Conservation (phyloP, 2,329 filamentous ascomycete species). For the Cadophora malorum region DNA sequence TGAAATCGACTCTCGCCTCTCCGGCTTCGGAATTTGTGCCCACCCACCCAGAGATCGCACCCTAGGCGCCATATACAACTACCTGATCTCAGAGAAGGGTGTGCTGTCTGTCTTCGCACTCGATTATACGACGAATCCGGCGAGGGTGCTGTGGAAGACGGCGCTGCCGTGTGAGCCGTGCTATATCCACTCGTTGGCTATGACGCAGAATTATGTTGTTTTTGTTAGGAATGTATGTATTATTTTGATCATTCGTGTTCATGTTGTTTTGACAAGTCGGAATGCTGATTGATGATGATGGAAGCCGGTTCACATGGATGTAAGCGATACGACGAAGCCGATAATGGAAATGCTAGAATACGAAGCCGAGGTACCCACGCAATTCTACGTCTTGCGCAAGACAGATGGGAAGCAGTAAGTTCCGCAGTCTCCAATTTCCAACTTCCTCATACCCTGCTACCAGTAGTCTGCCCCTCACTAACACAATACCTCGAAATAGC, state of each 20-base stretch:
- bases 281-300: too few species aligned
- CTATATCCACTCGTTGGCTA: constrained; percentile 82
- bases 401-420: constrained; percentile 21
- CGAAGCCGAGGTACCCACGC: constrained; percentile 7
- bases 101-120: constrained; percentile 23
- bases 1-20: constrained; percentile 19
- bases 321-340: constrained; percentile 21
- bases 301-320: constrained; percentile 25
- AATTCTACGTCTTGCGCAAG: constrained; percentile 22
- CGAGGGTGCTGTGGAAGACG: constrained; percentile 15
- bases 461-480: not conserved
- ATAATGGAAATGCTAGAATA: constrained; percentile 22
- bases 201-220: constrained; percentile 73
- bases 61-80: constrained; percentile 21
- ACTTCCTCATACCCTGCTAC: not conserved
- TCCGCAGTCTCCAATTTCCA: not conserved
- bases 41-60: constrained; percentile 24
- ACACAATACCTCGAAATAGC: too few species aligned
- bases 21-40: constrained; percentile 22
- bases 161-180: constrained; percentile 19
- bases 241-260: not conserved
- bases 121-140: constrained; percentile 16
- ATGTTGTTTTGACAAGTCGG: too few species aligned
- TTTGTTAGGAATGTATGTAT: constrained; percentile 24
- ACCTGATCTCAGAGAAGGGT: constrained; percentile 14